phyloP scores from a whole-genome alignment of 2,329 filamentous ascomycete species.

The Scytalidium lignicola region DNA sequence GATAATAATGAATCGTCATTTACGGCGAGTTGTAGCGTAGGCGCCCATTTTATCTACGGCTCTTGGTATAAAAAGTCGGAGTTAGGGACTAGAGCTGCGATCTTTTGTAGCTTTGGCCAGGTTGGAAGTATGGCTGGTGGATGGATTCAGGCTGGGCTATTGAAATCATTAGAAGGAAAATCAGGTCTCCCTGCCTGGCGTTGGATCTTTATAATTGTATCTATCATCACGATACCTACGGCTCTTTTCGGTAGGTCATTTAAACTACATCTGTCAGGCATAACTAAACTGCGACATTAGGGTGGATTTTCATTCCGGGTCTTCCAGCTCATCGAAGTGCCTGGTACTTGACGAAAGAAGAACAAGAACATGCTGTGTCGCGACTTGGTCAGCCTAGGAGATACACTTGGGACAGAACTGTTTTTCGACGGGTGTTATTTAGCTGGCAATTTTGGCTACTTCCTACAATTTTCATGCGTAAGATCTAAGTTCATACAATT shows the following conservation, averaged over 20 bases:
- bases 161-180: slow-evolving; percentile 31
- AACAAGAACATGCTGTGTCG: slow-evolving; percentile 32
- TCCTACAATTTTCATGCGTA: slow-evolving; percentile 40
- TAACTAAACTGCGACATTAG: slow-evolving; percentile 13
- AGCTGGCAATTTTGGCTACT: slow-evolving; percentile 43
- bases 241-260: slow-evolving; percentile 32
- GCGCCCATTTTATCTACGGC: slow-evolving; percentile 39
- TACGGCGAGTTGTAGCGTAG: slow-evolving; percentile 23
- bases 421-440: slow-evolving; percentile 16
- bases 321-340: slow-evolving; percentile 36
- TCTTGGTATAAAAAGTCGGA: slow-evolving; percentile 40
- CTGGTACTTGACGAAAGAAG: slow-evolving; percentile 32
- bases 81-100: slow-evolving; percentile 34
- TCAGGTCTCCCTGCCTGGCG: slow-evolving; percentile 35
- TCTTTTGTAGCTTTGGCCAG: slow-evolving; percentile 38
- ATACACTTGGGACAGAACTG: slow-evolving; percentile 7
- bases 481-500: slow-evolving; percentile 5
- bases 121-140: slow-evolving; percentile 39
- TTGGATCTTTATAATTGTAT: slow-evolving; percentile 39
- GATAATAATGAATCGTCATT: not conserved
- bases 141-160: slow-evolving; percentile 38
- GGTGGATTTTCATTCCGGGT: slow-evolving; percentile 40
- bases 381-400: slow-evolving; percentile 29
- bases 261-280: not conserved
- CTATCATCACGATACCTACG: slow-evolving; percentile 36